These are phyloP conservation scores for Epichloe glyceriae DNA, from an alignment of 2,329 filamentous ascomycete genomes.

Conservation along the genomic window DNA sequence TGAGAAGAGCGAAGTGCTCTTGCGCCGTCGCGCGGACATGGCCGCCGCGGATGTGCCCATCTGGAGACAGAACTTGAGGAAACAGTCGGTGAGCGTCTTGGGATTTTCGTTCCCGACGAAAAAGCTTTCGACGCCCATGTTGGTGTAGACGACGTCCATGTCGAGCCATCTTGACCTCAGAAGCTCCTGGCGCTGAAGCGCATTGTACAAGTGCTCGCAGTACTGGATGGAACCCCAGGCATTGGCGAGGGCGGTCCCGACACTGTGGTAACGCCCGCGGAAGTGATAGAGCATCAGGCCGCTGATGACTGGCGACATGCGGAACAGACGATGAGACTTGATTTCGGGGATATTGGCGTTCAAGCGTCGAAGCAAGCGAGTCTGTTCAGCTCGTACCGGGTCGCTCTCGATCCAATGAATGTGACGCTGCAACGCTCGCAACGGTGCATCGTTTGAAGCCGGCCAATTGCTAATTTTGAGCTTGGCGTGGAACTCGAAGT, in stretches of 20 bases:
- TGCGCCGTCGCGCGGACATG: not conserved
- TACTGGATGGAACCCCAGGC: constrained; percentile 27
- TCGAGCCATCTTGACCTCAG: constrained; percentile 21
- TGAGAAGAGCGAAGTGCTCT: constrained; percentile 10
- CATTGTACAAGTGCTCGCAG: constrained; percentile 29
- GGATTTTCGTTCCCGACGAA: constrained; percentile 24
- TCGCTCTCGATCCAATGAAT: not conserved
- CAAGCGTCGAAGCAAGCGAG: not conserved
- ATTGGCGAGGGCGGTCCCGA: constrained; percentile 20
- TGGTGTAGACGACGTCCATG: constrained; percentile 21
- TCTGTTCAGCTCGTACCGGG: not conserved
- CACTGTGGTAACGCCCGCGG: constrained; percentile 18
- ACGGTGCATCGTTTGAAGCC: not conserved
- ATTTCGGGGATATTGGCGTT: not conserved
- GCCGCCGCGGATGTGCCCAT: constrained; percentile 21
- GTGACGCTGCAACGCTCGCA: constrained; percentile 5
- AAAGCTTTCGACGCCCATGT: constrained; percentile 20
- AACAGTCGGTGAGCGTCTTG: constrained; percentile 17
- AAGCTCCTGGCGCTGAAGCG: not conserved
- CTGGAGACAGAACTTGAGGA: constrained; percentile 24
- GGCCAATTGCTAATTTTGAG: constrained; percentile 18
- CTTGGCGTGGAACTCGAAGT: constrained; percentile 17
- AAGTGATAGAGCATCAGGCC: constrained; percentile 26
- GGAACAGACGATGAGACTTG: constrained; percentile 16
- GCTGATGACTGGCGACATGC: constrained; percentile 23